Evolutionary conservation across 1,284 basidiomycete species (phyloP).

Genomic region (Leccinum pachyderme): DNA sequence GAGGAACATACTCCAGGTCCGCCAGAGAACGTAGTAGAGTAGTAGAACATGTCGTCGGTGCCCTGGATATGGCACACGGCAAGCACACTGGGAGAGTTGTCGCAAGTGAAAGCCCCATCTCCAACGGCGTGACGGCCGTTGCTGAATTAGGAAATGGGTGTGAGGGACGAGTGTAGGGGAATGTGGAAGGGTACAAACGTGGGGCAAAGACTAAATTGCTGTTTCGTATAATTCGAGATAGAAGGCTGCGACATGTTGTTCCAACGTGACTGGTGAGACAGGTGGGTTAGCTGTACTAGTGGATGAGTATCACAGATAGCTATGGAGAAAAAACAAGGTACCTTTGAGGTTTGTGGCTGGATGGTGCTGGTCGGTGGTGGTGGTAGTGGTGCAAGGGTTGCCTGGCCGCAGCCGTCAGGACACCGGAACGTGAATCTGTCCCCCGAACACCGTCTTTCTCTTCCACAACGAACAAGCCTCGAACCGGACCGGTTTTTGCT

Average conservation of each 20-base stretch:
- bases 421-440: conserved; percentile 2
- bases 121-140: conserved; percentile 92
- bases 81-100: conserved; percentile 76
- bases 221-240: conserved; percentile 69
- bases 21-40: conserved; percentile 86
- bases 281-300: conserved; percentile 8
- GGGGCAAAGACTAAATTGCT: conserved; percentile 88
- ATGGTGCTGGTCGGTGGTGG: conserved; percentile 18
- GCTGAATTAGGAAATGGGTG: conserved; percentile 43
- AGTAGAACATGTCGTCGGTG: conserved; percentile 79
- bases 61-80: conserved; percentile 81
- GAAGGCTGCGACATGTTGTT: conserved; percentile 69
- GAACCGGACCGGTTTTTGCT: not conserved
- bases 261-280: conserved; percentile 62
- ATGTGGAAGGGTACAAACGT: conserved; percentile 49
- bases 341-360: conserved; percentile 9
- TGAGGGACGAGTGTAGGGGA: conserved; percentile 4
- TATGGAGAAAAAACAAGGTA: not conserved
- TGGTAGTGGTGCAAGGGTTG: conserved; percentile 14
- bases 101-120: conserved; percentile 82
- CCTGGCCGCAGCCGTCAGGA: not conserved
- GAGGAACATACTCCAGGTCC: conserved; percentile 68
- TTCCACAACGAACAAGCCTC: not conserved
- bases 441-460: conserved; percentile 20
- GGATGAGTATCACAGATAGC: not conserved